Base-by-base conservation (phyloP, 2,329 filamentous ascomycete species). In the Didymella glomerata region DNA sequence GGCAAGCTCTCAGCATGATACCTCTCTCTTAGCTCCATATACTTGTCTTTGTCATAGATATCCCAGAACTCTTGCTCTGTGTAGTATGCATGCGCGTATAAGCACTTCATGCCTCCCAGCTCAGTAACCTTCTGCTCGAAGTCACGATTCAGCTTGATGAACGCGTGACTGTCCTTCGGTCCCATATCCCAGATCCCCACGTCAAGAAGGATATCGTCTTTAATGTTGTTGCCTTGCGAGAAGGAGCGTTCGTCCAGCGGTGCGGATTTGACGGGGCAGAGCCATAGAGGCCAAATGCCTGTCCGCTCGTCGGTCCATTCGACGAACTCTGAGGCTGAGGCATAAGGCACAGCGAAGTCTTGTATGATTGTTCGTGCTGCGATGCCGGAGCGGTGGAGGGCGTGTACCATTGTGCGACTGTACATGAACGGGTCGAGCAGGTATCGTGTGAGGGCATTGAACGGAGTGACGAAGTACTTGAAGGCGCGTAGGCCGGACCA, bases 41-140 rank as follows among this genome's bases (percentile, higher is more conserved):
- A 92, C 83, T 83, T 87, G 22, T 75, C 72, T 47, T 80, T 76
- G 50, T 86, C 81, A 73, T 91, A 91, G 51, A 88, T 82, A 27
- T 78, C 71, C 88, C 89, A 91, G 73, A 91, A 92, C 72, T 90
- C 86, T 1, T 83, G 78, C 72, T 90, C 85, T 18, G 85, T 84
- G 76, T 95, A 96, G 79, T 93, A 96, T 0, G 91, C 90, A 72
- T 94, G 90, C 4, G 92, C 92, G 77, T 96, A 96, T 20, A 96
- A 81, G 88, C 91, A 96, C 80, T 96, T 96, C 82, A 90, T 87
- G 9, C 92, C 92, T 30, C 88, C 87, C 1, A 96, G 83, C 66
- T 87, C 82, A 46, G 82, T 80, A 1, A 94, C 84, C 71, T 90
- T 90, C 27, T 81, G 79, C 78, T 96, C 92, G 30, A 96, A 83